Evolutionary conservation across 768 basidiomycete genomes (phyloP).

Genomic region (Mycena albidolilacea): DNA sequence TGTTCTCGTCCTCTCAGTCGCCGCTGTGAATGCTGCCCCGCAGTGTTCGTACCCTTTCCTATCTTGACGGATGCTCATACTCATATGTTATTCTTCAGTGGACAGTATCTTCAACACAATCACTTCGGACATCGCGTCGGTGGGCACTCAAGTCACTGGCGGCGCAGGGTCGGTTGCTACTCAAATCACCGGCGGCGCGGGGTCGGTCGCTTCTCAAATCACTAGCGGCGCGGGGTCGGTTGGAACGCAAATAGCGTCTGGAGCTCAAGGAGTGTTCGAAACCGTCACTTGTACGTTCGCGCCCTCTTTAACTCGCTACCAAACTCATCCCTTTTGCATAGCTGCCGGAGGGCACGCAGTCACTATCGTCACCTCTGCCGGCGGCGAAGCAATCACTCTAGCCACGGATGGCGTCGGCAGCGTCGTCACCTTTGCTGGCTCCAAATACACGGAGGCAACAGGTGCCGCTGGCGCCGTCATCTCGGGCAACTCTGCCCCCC

Average conservation of each 20-base stretch:
- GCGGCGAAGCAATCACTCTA: slow-evolving; percentile 73
- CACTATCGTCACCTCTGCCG: slow-evolving; percentile 71
- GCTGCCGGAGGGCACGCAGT: slow-evolving; percentile 67
- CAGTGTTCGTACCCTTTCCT: slow-evolving; percentile 28
- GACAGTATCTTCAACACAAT: slow-evolving; percentile 55
- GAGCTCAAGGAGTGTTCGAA: slow-evolving; percentile 49
- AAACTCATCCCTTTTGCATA: slow-evolving; percentile 45
- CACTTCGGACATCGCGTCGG: slow-evolving; percentile 54
- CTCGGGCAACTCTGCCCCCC: slow-evolving; percentile 42
- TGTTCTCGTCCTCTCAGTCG: slow-evolving; percentile 52
- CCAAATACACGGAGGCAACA: slow-evolving; percentile 66
- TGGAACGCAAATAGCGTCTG: neutral
- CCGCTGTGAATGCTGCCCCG: slow-evolving; percentile 54
- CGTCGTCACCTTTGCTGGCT: slow-evolving; percentile 68
- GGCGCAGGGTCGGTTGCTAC: slow-evolving; percentile 21
- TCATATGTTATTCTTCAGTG: slow-evolving; percentile 44
- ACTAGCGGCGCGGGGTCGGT: slow-evolving; percentile 46
- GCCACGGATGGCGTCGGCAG: slow-evolving; percentile 59
- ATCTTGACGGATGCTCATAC: neutral
- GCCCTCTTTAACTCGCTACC: slow-evolving; percentile 39
- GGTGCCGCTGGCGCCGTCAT: slow-evolving; percentile 45
- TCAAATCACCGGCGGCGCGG: slow-evolving; percentile 35
- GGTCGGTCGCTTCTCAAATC: slow-evolving; percentile 41
- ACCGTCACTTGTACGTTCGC: slow-evolving; percentile 59
- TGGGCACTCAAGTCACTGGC: slow-evolving; percentile 52